phyloP scores from a whole-genome alignment of 352 stramenopile species.

The Globisporangium middletonii region DNA sequence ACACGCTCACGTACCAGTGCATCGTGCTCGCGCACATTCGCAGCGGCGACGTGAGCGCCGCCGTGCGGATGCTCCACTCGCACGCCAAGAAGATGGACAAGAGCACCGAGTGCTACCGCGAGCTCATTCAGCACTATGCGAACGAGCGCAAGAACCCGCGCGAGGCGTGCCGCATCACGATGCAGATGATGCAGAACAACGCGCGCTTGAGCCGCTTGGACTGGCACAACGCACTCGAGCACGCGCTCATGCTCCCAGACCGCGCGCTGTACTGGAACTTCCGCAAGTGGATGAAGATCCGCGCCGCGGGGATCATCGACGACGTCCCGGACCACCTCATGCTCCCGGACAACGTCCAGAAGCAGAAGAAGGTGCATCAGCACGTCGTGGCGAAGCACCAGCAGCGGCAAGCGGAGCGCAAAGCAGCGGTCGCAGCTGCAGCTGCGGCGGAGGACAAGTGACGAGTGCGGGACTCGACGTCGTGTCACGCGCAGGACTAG shows the following conservation, averaged over 20 bases:
- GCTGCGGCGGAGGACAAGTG: neutral
- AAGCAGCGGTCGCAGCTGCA: neutral
- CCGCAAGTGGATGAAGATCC: slow-evolving; percentile 81
- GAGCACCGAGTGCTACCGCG: slow-evolving; percentile 68
- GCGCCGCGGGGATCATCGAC: slow-evolving; percentile 42
- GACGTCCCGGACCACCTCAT: slow-evolving; percentile 60
- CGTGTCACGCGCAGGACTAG: neutral
- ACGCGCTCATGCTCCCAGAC: slow-evolving; percentile 56
- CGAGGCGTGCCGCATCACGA: slow-evolving; percentile 62
- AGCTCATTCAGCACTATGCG: slow-evolving; percentile 60
- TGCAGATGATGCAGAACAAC: slow-evolving; percentile 86
- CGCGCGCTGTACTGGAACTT: slow-evolving; percentile 82
- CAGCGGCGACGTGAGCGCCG: slow-evolving; percentile 46
- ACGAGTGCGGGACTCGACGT: neutral
- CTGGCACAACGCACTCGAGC: slow-evolving; percentile 67
- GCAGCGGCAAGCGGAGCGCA: neutral
- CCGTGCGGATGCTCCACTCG: slow-evolving; percentile 59
- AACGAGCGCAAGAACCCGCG: slow-evolving; percentile 57
- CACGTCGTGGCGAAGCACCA: slow-evolving; percentile 1
- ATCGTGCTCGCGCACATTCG: slow-evolving; percentile 62
- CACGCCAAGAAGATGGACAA: slow-evolving; percentile 67
- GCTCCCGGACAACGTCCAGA: slow-evolving; percentile 26
- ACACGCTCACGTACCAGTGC: slow-evolving; percentile 61
- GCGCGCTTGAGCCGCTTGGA: slow-evolving; percentile 66
- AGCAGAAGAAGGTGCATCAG: slow-evolving; percentile 19